Evolutionary conservation across 495 filamentous ascomycete species (phyloP), one percentile per base, ranked within the genome.

Genomic region (Hyaloscypha hepaticicola): DNA sequence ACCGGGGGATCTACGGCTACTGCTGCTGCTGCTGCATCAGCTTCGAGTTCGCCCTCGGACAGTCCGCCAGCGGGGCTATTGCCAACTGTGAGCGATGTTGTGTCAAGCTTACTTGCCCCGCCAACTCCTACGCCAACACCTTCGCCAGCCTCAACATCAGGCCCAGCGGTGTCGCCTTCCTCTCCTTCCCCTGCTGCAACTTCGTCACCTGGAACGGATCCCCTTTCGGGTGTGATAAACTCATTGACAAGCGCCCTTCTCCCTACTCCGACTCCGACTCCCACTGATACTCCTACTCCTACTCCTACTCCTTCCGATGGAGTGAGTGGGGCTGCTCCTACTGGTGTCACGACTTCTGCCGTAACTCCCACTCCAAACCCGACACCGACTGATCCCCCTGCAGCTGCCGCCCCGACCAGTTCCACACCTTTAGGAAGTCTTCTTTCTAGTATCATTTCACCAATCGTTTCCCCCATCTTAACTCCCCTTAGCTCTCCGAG

Each of bases 141-240:
- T 19, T 11, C 48, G n/a, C 9, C 27, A 33, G 27, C 8, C 27
- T 8, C 11, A 33, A 69, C 76, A 55, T 74, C 70, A 58, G 68
- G 73, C 60, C 72, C 76, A 55, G 63, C 63, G 27, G 66, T 63
- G 1, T 60, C 69, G 9, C 69, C 72, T 38, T 50, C 61, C 55
- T 60, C 69, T 26, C 22, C 25, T 28, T 5, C 33, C 41, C 12
- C 24, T 25, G 50, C 50, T 12, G 50, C 50, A 26, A 3, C 50
- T 6, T 12, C 50, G 5, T 5, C 5, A 25, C n/a, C 4, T 0
- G 50, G 50, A 4, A 27, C 22, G 5, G 4, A 53, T 16, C 50
- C 50, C 9, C n/a, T 53, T 5, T 26, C 50, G 22, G 11, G 9
- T n/a, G 7, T 50, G 6, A 1, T 50, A 8, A 19, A 45, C 48